Conservation (phyloP, 2,329 filamentous ascomycete species). For the Magnaporthiopsis rhizophila region DNA sequence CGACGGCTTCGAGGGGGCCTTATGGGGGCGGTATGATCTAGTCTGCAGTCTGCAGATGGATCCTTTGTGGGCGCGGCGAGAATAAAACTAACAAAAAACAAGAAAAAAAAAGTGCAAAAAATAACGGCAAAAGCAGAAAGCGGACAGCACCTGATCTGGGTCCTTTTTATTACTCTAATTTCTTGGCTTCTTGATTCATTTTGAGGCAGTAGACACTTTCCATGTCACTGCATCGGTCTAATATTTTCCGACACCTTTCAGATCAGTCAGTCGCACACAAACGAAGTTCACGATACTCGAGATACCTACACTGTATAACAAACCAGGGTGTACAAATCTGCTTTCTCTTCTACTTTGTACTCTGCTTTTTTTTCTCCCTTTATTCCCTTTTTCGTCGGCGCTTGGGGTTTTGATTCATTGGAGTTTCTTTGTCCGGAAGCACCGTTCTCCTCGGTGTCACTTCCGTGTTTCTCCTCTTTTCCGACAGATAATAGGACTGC, state of each 20-base stretch:
- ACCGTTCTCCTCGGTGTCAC: background rate
- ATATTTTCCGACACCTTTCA: slow-evolving; percentile 8
- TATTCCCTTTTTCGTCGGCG: background rate
- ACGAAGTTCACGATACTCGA: slow-evolving; percentile 14
- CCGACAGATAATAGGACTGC: background rate
- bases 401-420: background rate
- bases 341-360: slow-evolving; percentile 9
- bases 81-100: background rate
- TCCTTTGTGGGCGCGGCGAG: too few relatives aligned
- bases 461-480: slow-evolving; percentile 3
- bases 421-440: too few relatives aligned
- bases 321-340: slow-evolving; percentile 9
- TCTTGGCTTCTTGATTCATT: slow-evolving; percentile 5
- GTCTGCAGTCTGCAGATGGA: background rate
- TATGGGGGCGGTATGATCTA: slow-evolving; percentile 28
- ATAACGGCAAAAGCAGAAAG: background rate
- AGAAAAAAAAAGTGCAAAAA: background rate
- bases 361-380: slow-evolving; percentile 7
- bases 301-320: slow-evolving; percentile 21
- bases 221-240: background rate
- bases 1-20: slow-evolving; percentile 17
- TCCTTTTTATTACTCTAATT: background rate
- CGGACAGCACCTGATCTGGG: background rate
- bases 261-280: background rate
- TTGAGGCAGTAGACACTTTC: background rate